A percentile compares a stretch with the other conserved stretches of the same genome.
phyloP scores from a whole-genome alignment of 2,329 filamentous ascomycete species.

The Mollisiaceae sp. region DNA sequence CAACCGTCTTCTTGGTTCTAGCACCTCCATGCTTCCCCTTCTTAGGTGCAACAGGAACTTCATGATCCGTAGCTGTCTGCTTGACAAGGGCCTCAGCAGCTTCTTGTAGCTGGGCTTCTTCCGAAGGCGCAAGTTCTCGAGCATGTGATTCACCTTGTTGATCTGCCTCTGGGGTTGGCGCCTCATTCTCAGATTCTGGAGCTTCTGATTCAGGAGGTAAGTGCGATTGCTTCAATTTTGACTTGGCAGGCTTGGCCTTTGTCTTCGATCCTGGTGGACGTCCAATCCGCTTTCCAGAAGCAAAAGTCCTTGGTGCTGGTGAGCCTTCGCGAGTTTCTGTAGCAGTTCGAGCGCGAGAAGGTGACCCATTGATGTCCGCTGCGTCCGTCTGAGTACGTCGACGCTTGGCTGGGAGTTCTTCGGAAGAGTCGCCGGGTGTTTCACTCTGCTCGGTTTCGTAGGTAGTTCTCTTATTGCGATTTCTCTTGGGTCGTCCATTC shows the following conservation, averaged over 20 bases:
- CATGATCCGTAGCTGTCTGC: constrained; percentile 22
- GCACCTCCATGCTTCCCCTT: constrained; percentile 33
- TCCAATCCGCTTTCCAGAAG: constrained; percentile 41
- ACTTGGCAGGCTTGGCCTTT: constrained; percentile 30
- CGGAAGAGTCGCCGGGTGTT: constrained; percentile 33
- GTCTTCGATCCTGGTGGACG: constrained; percentile 38
- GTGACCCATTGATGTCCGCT: constrained; percentile 1
- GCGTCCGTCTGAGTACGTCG: constrained; percentile 31
- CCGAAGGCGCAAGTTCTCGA: constrained; percentile 30
- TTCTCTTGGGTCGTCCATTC: constrained; percentile 37
- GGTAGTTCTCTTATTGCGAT: constrained; percentile 23
- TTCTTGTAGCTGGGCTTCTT: constrained; percentile 36
- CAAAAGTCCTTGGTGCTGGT: constrained; percentile 32
- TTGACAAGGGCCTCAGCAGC: constrained; percentile 36
- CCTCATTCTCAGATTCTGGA: constrained; percentile 20
- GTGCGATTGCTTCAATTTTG: constrained; percentile 34
- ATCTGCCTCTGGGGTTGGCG: constrained; percentile 12
- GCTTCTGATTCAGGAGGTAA: constrained; percentile 29
- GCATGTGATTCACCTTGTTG: constrained; percentile 17
- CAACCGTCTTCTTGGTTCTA: constrained; percentile 25
- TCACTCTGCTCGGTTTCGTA: constrained; percentile 34
- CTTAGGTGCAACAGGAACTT: constrained; percentile 15
- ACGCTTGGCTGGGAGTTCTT: constrained; percentile 38
- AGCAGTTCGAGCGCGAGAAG: neutral
- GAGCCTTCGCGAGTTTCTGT: constrained; percentile 31